Evolutionary conservation across 202 grass and related monocot genomes (phyloP), one percentile per base, ranked within the genome.

Genomic region (Carex sylvatica): DNA sequence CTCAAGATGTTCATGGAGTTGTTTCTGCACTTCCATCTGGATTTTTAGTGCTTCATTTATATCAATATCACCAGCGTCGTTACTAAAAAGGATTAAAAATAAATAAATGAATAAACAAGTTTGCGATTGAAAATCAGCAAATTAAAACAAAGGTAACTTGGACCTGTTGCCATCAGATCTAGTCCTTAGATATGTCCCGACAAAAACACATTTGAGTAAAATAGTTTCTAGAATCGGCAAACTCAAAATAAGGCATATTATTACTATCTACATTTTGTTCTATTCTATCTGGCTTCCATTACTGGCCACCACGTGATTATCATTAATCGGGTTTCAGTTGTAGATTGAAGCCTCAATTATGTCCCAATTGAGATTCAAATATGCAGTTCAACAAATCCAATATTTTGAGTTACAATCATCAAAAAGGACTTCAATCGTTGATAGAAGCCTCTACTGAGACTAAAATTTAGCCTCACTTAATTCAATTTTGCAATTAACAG

Each of bases 21-120:
- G 47, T 73, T 88, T 88, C 79, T 84, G 82, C 51, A 88, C 86
- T 71, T 88, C 82, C 86, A 88, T 88, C 74, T 88, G 86, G 63
- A 88, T 73, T 80, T 80, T 88, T 14, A 88, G 62, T 80, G 86
- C 86, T 75, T 88, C 86, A 81, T 68, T 81, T 65, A 88, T 64
- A 77, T 85, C 71, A 46, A 85, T 85, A 69, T 82, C 61, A 64
- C n/a, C 72, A 38, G 22, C 16, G 38, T 64, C 38, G 0, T 63
- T 26, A 63, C 56, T 24, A 67, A 67, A 51, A 26, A 51, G 11
- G 9, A 78, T 60, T 30, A 78, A 38, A 84, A 26, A 19, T 31
- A 78, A 54, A 53, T 63, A 64, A 53, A 67, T 77, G 22, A 11
- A 51, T 49, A 49, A 49, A 49, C 46, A 74, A 55, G 23, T 9